A percentile compares a stretch with the other conserved stretches of the same genome.
phyloP scores from a whole-genome alignment of 768 basidiomycete genomes.

The Boletus tomentosulus region DNA sequence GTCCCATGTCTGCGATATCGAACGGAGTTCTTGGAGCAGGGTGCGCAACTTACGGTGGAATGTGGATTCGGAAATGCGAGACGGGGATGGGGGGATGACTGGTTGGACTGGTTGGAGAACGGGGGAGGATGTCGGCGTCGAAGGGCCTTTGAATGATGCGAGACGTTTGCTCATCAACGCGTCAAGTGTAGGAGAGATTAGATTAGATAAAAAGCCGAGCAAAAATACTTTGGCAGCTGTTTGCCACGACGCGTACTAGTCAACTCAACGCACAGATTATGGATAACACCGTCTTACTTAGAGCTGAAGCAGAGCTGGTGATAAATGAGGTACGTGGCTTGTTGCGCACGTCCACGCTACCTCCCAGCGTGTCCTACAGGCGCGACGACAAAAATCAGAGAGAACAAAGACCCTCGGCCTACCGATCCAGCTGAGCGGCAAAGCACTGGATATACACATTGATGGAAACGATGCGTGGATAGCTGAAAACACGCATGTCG shows the following conservation, averaged over 20 bases:
- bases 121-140: constrained; percentile 68
- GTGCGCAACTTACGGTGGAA: constrained; percentile 76
- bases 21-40: constrained; percentile 62
- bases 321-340: constrained; percentile 23
- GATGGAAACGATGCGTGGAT: constrained; percentile 73
- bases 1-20: constrained; percentile 71
- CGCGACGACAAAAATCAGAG: constrained; percentile 69
- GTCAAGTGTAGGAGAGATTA: constrained; percentile 9
- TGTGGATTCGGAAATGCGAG: constrained; percentile 56
- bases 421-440: constrained; percentile 74
- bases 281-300: constrained; percentile 27
- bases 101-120: constrained; percentile 41
- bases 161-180: constrained; percentile 50
- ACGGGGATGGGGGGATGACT: constrained; percentile 39
- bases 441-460: constrained; percentile 68
- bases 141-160: constrained; percentile 77
- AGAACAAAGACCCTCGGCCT: constrained; percentile 67
- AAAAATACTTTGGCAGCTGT: no score
- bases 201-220: constrained; percentile 14
- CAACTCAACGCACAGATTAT: constrained; percentile 3
- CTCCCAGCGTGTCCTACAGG: constrained; percentile 35
- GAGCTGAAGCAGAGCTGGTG: constrained; percentile 31
- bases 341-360: not conserved
- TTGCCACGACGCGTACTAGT: no score
- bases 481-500: constrained; percentile 78